Percentiles rank a stretch among this genome's conserved stretches.
These are phyloP conservation scores for Haematococcus lacustris DNA, from an alignment of 139 green algal genomes.

Conservation along the genomic window DNA sequence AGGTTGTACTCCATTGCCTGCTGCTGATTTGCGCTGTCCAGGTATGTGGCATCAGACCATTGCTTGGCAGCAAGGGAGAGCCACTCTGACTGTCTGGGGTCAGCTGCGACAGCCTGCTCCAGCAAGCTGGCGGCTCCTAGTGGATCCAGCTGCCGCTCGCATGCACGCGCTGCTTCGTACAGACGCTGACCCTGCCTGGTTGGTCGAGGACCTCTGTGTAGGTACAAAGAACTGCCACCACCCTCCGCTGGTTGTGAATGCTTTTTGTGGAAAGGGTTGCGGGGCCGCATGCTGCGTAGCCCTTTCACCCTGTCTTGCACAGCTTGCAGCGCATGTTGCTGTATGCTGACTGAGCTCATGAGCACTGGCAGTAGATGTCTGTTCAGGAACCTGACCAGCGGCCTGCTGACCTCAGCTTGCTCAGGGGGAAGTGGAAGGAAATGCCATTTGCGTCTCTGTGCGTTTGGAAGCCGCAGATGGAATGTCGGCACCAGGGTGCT, in stretches of 20 bases:
- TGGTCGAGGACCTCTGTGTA: not conserved
- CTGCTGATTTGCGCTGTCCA: not conserved
- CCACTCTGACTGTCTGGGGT: constrained; percentile 4
- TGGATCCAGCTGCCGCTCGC: not conserved
- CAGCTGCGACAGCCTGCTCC: not conserved
- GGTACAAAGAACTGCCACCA: not conserved
- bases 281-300: not conserved
- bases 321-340: not conserved
- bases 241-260: not conserved
- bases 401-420: too few species aligned
- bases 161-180: not conserved
- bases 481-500: too few species aligned
- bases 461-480: too few species aligned
- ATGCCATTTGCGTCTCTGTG: too few species aligned
- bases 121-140: not conserved
- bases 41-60: constrained; percentile 1
- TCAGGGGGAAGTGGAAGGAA: too few species aligned
- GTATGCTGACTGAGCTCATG: not conserved
- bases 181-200: not conserved
- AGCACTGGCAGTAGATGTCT: not conserved
- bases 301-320: not conserved
- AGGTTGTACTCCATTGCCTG: not conserved
- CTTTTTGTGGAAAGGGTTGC: not conserved
- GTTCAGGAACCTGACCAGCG: not conserved
- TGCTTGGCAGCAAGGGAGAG: constrained; percentile 1